Base-by-base conservation (phyloP, 192 early-diverging fungal genomes). In the Entomortierella beljakovae region DNA sequence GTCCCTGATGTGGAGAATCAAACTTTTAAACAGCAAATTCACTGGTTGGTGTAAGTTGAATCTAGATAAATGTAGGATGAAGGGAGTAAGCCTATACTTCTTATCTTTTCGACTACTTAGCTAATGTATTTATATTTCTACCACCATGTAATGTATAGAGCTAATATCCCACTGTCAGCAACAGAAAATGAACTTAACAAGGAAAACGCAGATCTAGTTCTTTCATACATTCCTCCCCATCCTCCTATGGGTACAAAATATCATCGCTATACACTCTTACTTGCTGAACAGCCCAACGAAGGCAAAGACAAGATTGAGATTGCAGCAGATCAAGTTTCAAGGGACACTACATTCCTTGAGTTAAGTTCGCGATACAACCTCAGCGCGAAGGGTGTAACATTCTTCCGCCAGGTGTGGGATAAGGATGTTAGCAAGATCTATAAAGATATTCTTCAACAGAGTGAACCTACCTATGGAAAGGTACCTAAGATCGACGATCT, bases 191-290 rank as follows among this genome's bases (percentile, higher is more conserved):
- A 69, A 6, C 35, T 79, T 23, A 63, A 56, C 33, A 84, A 85
- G 0, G 80, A 81, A 2, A 81, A 61, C n/a, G 80, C 82, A 16
- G 80, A 87, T 23, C 70, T 61, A 34, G 63, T 84, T 20, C 67
- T 93, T 34, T 69, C 84, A 1, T 94, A 93, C 67, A 58, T 90
- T 11, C 90, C 93, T 49, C 93, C 93, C 61, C 93, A 94, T 66
- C 93, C 93, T 22, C 89, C 90, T 33, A 88, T 88, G 57, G 93
- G 93, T 31, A 91, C 92, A 34, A 89, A 89, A 59, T 86, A 83
- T 61, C 93, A 94, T 60, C 89, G 93, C 50, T 94, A 94, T 63
- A 91, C 89, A 20, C 50, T 92, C 15, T 76, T 89, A 42, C 75
- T 85, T 20, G 85, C 90, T 55, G 88, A 92, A 83, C 92, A 94